A percentile compares a stretch with the other conserved stretches of the same genome.
Evolutionary conservation across 345 rosid species (phyloP).

Genomic region (Litchi chinensis): DNA sequence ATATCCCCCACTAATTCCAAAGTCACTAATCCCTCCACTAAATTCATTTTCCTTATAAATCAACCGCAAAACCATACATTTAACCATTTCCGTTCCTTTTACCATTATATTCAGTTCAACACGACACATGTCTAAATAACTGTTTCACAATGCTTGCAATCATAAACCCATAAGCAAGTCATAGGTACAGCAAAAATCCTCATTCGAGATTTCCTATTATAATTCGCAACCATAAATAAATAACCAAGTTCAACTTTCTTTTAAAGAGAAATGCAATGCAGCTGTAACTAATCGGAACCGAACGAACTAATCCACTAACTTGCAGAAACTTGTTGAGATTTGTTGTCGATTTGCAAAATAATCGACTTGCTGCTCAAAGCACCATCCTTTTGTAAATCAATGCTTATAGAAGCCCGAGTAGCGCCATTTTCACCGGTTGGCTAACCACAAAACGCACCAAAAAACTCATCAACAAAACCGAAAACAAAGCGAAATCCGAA

Average conservation of each 20-base stretch:
- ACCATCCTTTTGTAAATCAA: no score
- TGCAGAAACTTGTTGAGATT: constrained; percentile 89
- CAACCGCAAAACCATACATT: constrained; percentile 9
- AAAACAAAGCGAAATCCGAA: not conserved
- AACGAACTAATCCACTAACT: constrained; percentile 45
- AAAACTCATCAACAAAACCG: not conserved
- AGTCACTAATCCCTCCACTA: not conserved
- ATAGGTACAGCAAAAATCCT: not conserved
- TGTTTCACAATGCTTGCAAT: not conserved
- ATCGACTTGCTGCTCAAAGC: no score
- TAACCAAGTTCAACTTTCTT: not conserved
- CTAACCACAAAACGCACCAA: constrained; percentile 26
- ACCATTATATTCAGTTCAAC: not conserved
- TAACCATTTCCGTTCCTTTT: not conserved
- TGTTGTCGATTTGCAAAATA: constrained; percentile 87
- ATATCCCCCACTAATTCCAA: not conserved
- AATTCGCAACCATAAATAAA: not conserved
- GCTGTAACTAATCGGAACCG: not conserved
- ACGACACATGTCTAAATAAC: no score
- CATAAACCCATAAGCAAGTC: not conserved
- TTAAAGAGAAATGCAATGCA: not conserved
- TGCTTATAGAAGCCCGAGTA: no score
- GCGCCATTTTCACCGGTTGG: no score
- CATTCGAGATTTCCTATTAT: not conserved
- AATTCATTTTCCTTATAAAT: not conserved